A percentile compares a stretch with the other conserved stretches of the same genome.
Conservation (phyloP, 1,284 basidiomycete species). For the Ceratobasidium sp. region DNA sequence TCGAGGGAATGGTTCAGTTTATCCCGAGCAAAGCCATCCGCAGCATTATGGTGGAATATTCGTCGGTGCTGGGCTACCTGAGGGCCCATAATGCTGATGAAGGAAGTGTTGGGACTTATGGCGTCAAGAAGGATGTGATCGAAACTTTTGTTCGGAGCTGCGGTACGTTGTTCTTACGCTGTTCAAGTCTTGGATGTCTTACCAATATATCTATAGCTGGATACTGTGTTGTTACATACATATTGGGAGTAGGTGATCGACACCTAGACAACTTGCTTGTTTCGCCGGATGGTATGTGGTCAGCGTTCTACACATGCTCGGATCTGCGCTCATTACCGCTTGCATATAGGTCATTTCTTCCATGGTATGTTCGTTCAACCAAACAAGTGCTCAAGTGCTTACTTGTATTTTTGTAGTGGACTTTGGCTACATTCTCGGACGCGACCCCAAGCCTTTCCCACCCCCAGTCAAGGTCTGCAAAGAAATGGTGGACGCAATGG, state of each 20-base stretch:
- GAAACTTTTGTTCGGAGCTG: conserved; percentile 98
- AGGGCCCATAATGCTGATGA: conserved; percentile 89
- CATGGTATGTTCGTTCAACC: conserved; percentile 69
- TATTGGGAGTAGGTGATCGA: conserved; percentile 96
- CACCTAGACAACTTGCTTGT: conserved; percentile 97
- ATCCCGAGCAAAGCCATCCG: conserved; percentile 96
- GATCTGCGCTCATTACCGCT: not conserved
- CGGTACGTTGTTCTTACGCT: conserved; percentile 69
- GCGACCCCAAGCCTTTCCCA: conserved; percentile 98
- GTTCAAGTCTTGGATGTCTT: not conserved
- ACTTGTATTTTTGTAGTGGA: conserved; percentile 73
- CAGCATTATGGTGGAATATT: conserved; percentile 89
- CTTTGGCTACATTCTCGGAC: conserved; percentile 98
- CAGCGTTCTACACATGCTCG: too few relatives aligned
- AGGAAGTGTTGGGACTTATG: conserved; percentile 90
- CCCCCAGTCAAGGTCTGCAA: conserved; percentile 99
- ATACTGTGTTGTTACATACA: conserved; percentile 97
- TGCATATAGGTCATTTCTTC: conserved; percentile 78
- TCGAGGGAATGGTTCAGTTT: conserved; percentile 97
- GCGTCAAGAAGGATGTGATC: conserved; percentile 90
- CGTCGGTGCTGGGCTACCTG: conserved; percentile 88
- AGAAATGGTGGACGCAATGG: conserved; percentile 99
- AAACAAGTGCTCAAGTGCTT: not conserved
- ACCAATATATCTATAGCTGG: conserved; percentile 72
- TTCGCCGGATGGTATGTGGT: conserved; percentile 85